Evolutionary conservation across 495 filamentous ascomycete genomes (phyloP), one percentile per base, ranked within the genome.

Genomic region (Penicillium mononematosum): DNA sequence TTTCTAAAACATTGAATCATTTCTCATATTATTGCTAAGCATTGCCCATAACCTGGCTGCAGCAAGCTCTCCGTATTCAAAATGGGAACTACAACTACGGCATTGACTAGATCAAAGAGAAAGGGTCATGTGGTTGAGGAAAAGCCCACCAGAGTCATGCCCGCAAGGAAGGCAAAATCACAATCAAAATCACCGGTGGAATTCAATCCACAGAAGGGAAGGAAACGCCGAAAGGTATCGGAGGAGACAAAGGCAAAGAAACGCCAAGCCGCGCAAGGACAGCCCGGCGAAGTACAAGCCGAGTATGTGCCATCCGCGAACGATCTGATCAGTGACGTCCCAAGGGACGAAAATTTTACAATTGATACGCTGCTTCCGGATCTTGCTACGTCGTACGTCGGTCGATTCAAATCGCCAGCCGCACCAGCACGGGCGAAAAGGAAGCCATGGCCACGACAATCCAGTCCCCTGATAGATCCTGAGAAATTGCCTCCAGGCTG

Each of bases 311-410:
- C 45, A 19, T 48, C 27, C 2, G 24, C 24, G 9, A n/a, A 7
- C 1, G 27, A 48, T 48, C 8, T 48, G 25, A 19, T 48, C 27
- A 29, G 24, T 2, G 10, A 27, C 16, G n/a, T n/a, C 9, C n/a
- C 9, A 17, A 19, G 25, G 14, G 6, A 48, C n/a, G 8, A 32
- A 27, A 4, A 48, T 48, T 48, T 31, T 9, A 32, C 45, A 11
- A 17, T 31, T 48, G 27, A 11, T n/a, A 27, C 2, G 2, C 16
- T 48, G 4, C 25, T 32, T 32, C 45, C 45, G n/a, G 27, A 48
- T 48, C 45, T 48, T 9, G 9, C 16, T 19, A 48, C 45, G 9
- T 48, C 45, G 10, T 48, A 48, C 45, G 45, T 48, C 1, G 45
- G 45, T 11, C 16, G 9, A 12, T 48, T 48, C 9, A 27, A 31